Base-by-base conservation (phyloP, 495 filamentous ascomycete genomes). In the Penicillium taxi region DNA sequence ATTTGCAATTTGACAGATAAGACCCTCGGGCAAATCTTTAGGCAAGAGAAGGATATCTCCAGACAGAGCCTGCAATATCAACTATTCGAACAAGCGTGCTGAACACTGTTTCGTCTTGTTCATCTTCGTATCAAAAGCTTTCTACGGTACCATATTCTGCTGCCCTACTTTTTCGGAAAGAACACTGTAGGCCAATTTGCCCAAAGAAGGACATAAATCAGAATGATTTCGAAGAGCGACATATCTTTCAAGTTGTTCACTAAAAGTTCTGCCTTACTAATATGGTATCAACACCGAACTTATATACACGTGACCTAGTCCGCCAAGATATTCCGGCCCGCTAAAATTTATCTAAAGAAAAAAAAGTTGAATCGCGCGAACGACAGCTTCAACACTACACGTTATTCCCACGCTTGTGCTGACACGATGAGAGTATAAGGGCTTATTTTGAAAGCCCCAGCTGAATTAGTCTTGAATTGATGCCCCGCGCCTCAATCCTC, bases 381-480 rank as follows among this genome's bases (percentile, higher is more conserved):
- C 30, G 35, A 35, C 36, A 53, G 46, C 43, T 52, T 41, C 37
- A 30, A 40, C 47, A 43, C 41, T 28, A 31, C 45, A 42, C 31
- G 43, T 30, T 40, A 44, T 35, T 35, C 26, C 19, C 40, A 12
- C 26, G 15, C 33, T 21, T 39, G 24, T 27, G 20, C 27, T 9
- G 38, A 24, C 55, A 56, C 52, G 41, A 67, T 67, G 64, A 58
- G 36, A 55, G 50, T 37, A 28, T 65, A 59, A 44, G 50, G 50
- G 53, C 48, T 45, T 51, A 45, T 42, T 47, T 50, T 36, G 48
- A 32, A 49, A 14, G 36, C 32, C 42, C 29, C 25, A 56, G 42
- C 50, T 49, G 46, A 52, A 53, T 14, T 40, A 44, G 25, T 37
- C 29, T 16, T 53, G 41, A 56, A 37, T 52, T 50, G 30, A 47